phyloP scores from a whole-genome alignment of 805 yeast species.

The Candida pseudofarinosa region DNA sequence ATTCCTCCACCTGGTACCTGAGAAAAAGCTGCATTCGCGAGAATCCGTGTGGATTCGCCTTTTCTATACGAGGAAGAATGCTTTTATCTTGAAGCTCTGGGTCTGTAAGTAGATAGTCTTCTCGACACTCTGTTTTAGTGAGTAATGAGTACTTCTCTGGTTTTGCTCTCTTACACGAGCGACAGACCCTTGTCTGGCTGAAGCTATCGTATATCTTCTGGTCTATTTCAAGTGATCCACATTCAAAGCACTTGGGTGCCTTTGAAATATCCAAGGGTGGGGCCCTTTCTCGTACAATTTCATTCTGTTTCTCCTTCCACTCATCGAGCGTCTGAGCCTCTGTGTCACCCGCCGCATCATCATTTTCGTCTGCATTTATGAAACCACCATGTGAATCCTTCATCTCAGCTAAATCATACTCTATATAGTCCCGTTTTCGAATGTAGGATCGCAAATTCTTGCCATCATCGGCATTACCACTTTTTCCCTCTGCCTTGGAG shows the following conservation, averaged over 20 bases:
- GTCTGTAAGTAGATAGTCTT: slow-evolving; percentile 89
- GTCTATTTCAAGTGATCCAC: slow-evolving; percentile 78
- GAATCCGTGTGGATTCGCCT: slow-evolving; percentile 92
- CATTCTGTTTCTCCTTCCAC: slow-evolving; percentile 41
- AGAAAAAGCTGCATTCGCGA: slow-evolving; percentile 90
- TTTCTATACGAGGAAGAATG: slow-evolving; percentile 72
- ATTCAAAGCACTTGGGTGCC: slow-evolving; percentile 83
- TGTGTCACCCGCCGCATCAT: slow-evolving; percentile 13
- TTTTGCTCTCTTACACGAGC: slow-evolving; percentile 60
- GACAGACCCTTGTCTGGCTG: slow-evolving; percentile 67
- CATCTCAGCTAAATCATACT: slow-evolving; percentile 88
- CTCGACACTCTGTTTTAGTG: slow-evolving; percentile 93
- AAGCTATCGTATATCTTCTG: slow-evolving; percentile 67
- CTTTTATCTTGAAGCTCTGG: slow-evolving; percentile 77
- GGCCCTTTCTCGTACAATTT: slow-evolving; percentile 48
- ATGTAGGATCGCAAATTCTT: slow-evolving; percentile 30
- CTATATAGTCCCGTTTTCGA: slow-evolving; percentile 64
- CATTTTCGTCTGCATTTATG: slow-evolving; percentile 31
- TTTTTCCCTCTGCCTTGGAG: background rate
- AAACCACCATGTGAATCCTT: slow-evolving; percentile 86
- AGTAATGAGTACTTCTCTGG: slow-evolving; percentile 89
- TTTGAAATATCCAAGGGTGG: slow-evolving; percentile 69
- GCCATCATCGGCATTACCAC: slow-evolving; percentile 30
- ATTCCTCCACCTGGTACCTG: slow-evolving; percentile 89
- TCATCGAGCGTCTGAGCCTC: slow-evolving; percentile 35